These are phyloP conservation scores for Trichosporon coremiiforme DNA, from an alignment of 1,284 basidiomycete genomes.

Conservation along the genomic window DNA sequence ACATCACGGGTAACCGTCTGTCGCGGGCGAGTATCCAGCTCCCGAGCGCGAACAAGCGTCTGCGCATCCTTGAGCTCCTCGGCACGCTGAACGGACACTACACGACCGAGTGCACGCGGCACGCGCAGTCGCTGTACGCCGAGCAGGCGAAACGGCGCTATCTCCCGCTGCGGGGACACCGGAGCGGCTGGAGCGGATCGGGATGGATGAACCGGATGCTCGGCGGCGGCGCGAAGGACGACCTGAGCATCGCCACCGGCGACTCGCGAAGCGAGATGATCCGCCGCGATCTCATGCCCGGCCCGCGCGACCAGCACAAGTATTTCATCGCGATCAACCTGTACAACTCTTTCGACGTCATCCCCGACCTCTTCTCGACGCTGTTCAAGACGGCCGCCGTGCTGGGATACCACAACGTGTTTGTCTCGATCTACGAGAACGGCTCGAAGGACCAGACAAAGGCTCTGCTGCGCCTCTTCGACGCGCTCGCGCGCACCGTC, in stretches of 20 bases:
- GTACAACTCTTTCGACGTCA: constrained; percentile 95
- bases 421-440: constrained; percentile 96
- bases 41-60: constrained; percentile 76
- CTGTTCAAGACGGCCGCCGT: constrained; percentile 86
- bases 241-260: constrained; percentile 33
- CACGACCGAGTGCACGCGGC: constrained; percentile 83
- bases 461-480: constrained; percentile 86
- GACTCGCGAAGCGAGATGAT: constrained; percentile 57
- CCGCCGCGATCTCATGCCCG: constrained; percentile 56
- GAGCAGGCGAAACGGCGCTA: constrained; percentile 84
- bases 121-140: constrained; percentile 76
- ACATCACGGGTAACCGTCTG: constrained; percentile 36
- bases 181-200: constrained; percentile 59
- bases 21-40: constrained; percentile 49
- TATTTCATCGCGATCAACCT: constrained; percentile 98
- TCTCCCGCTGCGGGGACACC: constrained; percentile 74
- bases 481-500: constrained; percentile 80
- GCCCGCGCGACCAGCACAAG: constrained; percentile 66
- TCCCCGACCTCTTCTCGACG: constrained; percentile 93
- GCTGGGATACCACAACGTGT: constrained; percentile 92
- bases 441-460: constrained; percentile 95
- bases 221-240: constrained; percentile 41
- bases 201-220: constrained; percentile 64
- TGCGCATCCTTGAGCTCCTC: constrained; percentile 79
- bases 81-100: constrained; percentile 83